Evolutionary conservation across 1,284 basidiomycete genomes (phyloP).

Genomic region (Ganoderma lingzhi): DNA sequence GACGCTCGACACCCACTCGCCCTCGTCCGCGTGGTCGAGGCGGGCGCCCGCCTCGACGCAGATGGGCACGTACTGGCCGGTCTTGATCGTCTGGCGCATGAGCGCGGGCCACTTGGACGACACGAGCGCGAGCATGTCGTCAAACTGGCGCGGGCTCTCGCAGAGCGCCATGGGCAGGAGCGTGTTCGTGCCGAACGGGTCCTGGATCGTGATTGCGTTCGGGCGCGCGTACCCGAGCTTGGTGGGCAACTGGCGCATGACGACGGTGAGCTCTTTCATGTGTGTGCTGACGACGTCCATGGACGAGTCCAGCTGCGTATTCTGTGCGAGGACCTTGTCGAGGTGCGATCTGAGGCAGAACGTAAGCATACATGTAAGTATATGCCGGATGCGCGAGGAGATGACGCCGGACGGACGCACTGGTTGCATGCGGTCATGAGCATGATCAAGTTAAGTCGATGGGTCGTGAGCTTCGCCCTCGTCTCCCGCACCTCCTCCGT

Average conservation of each 20-base stretch:
- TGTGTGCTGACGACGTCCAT: neutral
- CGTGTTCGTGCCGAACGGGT: conserved; percentile 12
- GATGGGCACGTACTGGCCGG: neutral
- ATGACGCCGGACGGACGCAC: neutral
- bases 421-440: conserved; percentile 2
- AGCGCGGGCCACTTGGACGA: neutral
- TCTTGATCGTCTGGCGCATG: neutral
- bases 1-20: neutral
- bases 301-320: neutral
- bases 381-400: neutral
- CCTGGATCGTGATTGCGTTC: conserved; percentile 9
- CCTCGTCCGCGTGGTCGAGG: neutral
- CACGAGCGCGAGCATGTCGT: neutral
- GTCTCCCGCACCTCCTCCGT: conserved; percentile 3
- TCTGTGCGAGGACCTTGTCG: neutral
- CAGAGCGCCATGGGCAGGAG: conserved; percentile 12
- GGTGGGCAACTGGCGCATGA: conserved; percentile 13
- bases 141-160: neutral
- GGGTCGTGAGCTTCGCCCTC: neutral
- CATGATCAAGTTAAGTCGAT: neutral
- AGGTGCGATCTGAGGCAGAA: neutral
- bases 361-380: neutral
- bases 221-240: conserved; percentile 9
- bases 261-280: neutral
- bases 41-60: neutral